Conservation (phyloP, 1,139 yeast genomes). For the Blastobotrys proliferans region DNA sequence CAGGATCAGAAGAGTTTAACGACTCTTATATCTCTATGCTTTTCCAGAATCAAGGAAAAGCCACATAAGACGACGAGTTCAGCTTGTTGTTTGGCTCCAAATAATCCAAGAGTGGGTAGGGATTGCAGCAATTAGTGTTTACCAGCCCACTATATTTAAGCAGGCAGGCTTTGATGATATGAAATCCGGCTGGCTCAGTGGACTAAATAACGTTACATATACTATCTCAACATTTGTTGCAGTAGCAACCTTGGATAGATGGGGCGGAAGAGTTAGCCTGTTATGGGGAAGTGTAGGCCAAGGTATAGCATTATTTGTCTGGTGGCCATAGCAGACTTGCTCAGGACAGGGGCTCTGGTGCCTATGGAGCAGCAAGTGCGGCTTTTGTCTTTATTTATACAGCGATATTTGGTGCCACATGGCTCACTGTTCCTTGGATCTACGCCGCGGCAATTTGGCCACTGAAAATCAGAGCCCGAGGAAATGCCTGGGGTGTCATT, state of each 20-base stretch:
- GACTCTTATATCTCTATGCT: slow-evolving; percentile 10
- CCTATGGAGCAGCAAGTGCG: slow-evolving; percentile 37
- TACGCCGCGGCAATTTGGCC: slow-evolving; percentile 18
- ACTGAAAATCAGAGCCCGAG: slow-evolving; percentile 17
- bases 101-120: slow-evolving; percentile 43
- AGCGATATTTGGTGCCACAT: slow-evolving; percentile 32
- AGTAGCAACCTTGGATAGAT: slow-evolving; percentile 31
- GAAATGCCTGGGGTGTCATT: slow-evolving; percentile 34
- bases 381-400: slow-evolving; percentile 37
- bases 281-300: slow-evolving; percentile 34
- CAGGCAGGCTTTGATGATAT: slow-evolving; percentile 35
- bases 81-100: slow-evolving; percentile 40
- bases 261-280: slow-evolving; percentile 31
- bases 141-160: slow-evolving; percentile 38
- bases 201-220: slow-evolving; percentile 30
- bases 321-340: slow-evolving; percentile 36
- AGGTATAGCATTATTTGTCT: slow-evolving; percentile 36
- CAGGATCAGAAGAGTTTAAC: too few species aligned
- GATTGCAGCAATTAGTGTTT: slow-evolving; percentile 41
- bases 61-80: slow-evolving; percentile 38
- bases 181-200: slow-evolving; percentile 34
- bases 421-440: slow-evolving; percentile 29
- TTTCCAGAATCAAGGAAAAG: slow-evolving; percentile 20
- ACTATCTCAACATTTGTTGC: slow-evolving; percentile 31
- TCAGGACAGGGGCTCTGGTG: slow-evolving; percentile 22